Evolutionary conservation across 2,329 filamentous ascomycete genomes (phyloP), one percentile per base, ranked within the genome.

Genomic region (Venturia asperata): DNA sequence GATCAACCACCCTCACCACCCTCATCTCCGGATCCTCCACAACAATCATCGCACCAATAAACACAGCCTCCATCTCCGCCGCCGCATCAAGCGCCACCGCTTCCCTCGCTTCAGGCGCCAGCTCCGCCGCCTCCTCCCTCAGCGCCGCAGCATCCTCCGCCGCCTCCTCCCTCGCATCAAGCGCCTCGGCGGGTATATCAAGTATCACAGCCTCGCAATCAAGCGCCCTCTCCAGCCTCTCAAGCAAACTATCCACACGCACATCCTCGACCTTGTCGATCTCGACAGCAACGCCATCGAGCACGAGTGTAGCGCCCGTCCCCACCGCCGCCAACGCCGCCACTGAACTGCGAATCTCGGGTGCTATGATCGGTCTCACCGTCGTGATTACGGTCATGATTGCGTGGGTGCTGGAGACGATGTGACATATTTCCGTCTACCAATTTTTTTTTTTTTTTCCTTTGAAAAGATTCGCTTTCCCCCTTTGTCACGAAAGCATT

Each of bases 61-160:
- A 52, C 37, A 64, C 42, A n/a, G 62, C 10, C 7, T n/a, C 49
- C 27, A 52, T 39, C n/a, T 39, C 42, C 1, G 63, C 37, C 13
- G 37, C 47, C 2, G 30, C n/a, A 19, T 41, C 62, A 11, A 56
- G 30, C 24, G 62, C 45, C 34, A 27, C 43, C 10, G 47, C 62
- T 24, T 34, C 47, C 6, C 42, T 37, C n/a, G 80, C 79, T 3
- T 84, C 81, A 55, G 83, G 82, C 63, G 81, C 79, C 61, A 82
- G 81, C 68, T 81, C 83, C 1, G 80, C 79, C 55, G 81, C 81
- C 61, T 86, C 86, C 61, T 49, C 42, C 7, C 34, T 63, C 41
- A 52, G 24, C 27, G n/a, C 62, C 9, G 62, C 39, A 55, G 62
- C 45, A 27, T 43, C 37, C 19, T n/a, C 62, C 4, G 41, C 62